A percentile compares a stretch with the other conserved stretches of the same genome.
These are phyloP conservation scores for Coniochaeta sp. DNA, from an alignment of 2,329 filamentous ascomycete genomes.

Conservation along the genomic window DNA sequence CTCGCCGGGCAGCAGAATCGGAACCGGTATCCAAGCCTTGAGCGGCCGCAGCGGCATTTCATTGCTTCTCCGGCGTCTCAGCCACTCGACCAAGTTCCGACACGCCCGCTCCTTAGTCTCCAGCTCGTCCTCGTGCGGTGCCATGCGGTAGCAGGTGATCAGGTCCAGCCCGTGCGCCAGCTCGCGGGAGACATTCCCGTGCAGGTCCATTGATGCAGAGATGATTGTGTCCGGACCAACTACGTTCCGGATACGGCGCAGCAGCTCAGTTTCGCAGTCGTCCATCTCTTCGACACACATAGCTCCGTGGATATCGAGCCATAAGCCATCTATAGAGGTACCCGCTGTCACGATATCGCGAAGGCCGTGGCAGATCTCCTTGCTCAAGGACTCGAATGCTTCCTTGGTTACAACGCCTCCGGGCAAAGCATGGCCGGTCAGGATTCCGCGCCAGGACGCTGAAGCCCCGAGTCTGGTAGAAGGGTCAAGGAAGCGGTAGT, in stretches of 20 bases:
- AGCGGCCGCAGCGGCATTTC: slow-evolving; percentile 25
- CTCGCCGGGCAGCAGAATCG: slow-evolving; percentile 44
- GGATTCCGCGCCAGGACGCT: slow-evolving; percentile 39
- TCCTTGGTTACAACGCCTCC: slow-evolving; percentile 37
- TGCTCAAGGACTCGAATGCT: slow-evolving; percentile 35
- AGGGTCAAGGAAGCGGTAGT: slow-evolving; percentile 36
- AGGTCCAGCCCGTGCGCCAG: slow-evolving; percentile 41
- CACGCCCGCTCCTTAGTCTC: slow-evolving; percentile 45
- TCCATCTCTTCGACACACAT: slow-evolving; percentile 44
- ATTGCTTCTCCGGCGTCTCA: slow-evolving; percentile 13
- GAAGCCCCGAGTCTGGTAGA: slow-evolving; percentile 30
- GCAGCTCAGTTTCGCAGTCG: slow-evolving; percentile 39
- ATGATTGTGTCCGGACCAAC: slow-evolving; percentile 38
- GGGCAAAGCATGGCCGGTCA: slow-evolving; percentile 43
- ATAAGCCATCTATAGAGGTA: slow-evolving; percentile 35
- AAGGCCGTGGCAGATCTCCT: slow-evolving; percentile 32
- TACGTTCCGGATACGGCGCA: slow-evolving; percentile 33
- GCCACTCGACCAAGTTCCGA: slow-evolving; percentile 34
- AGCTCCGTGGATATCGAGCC: slow-evolving; percentile 49
- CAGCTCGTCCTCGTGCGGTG: slow-evolving; percentile 40
- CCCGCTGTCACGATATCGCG: slow-evolving; percentile 21
- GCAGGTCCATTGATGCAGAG: slow-evolving; percentile 47
- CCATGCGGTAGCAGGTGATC: slow-evolving; percentile 45
- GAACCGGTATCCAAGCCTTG: slow-evolving; percentile 45
- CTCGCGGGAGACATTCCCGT: slow-evolving; percentile 43